These are phyloP conservation scores for Rhodotorula mucilaginosa DNA, from an alignment of 1,284 basidiomycete species.

Conservation along the genomic window DNA sequence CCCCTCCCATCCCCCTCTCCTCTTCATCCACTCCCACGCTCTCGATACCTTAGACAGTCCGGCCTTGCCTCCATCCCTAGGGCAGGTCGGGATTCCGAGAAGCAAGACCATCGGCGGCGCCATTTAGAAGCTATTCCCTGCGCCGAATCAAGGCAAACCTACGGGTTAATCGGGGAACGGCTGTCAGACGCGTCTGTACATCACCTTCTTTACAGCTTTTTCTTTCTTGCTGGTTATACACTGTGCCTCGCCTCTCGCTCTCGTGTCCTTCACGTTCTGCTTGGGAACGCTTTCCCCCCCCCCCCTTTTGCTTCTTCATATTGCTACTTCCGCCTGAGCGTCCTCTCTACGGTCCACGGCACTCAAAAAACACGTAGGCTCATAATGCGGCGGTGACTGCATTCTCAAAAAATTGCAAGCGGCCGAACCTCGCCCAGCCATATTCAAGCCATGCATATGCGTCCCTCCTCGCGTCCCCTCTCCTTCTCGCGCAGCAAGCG, in stretches of 20 bases:
- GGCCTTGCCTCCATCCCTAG: conserved; percentile 17
- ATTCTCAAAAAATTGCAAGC: no score
- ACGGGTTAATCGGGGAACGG: conserved; percentile 3
- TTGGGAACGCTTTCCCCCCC: no score
- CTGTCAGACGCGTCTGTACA: conserved; percentile 14
- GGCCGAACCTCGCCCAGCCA: no score
- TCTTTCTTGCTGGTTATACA: not conserved
- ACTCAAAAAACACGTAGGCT: no score
- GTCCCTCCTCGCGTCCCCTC: not conserved
- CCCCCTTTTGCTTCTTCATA: no score
- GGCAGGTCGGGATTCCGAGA: conserved; percentile 31
- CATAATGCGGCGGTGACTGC: no score
- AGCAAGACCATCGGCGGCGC: conserved; percentile 20
- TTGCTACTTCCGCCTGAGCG: no score
- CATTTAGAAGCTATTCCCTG: conserved; percentile 12
- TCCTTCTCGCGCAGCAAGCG: not conserved
- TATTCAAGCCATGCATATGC: no score
- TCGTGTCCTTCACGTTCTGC: not conserved
- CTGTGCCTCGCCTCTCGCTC: not conserved
- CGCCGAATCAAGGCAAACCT: not conserved
- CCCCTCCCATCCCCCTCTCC: not conserved
- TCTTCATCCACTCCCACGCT: conserved; percentile 1
- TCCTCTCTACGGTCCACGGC: no score
- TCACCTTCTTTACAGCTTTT: not conserved
- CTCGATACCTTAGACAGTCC: conserved; percentile 39